Conservation (phyloP, 139 green algal species). For the Coelastrella sp. region DNA sequence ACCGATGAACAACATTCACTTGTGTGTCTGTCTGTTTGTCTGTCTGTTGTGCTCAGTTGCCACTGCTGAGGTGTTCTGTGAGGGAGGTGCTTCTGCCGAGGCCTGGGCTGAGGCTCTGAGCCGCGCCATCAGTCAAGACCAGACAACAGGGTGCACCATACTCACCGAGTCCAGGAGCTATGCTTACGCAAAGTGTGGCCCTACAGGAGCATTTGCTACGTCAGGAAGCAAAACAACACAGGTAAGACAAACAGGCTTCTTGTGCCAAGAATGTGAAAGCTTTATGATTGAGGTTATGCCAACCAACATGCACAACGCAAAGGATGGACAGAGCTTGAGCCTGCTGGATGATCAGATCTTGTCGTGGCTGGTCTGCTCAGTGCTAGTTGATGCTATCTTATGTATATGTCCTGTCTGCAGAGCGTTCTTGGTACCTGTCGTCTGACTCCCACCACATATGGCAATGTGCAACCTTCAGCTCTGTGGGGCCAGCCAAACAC, state of each 20-base stretch:
- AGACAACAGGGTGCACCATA: not conserved
- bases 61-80: constrained; percentile 37
- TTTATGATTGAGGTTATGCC: too few species aligned
- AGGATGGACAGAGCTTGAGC: too few species aligned
- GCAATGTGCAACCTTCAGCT: not conserved
- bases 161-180: constrained; percentile 11
- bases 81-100: constrained; percentile 26
- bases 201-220: constrained; percentile 10
- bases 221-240: not conserved
- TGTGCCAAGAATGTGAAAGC: too few species aligned
- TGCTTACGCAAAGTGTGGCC: constrained; percentile 35
- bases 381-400: too few species aligned
- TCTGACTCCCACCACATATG: not conserved
- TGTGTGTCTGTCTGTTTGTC: too few species aligned
- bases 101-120: not conserved
- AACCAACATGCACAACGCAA: too few species aligned
- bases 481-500: not conserved
- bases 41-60: constrained; percentile 5
- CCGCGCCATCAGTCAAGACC: constrained; percentile 1
- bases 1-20: too few species aligned
- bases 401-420: not conserved
- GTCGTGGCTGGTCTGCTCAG: too few species aligned
- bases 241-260: too few species aligned
- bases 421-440: constrained; percentile 25
- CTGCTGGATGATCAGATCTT: too few species aligned